Evolutionary conservation across 352 stramenopile species (phyloP).

Genomic region (Phytophthora quininea): DNA sequence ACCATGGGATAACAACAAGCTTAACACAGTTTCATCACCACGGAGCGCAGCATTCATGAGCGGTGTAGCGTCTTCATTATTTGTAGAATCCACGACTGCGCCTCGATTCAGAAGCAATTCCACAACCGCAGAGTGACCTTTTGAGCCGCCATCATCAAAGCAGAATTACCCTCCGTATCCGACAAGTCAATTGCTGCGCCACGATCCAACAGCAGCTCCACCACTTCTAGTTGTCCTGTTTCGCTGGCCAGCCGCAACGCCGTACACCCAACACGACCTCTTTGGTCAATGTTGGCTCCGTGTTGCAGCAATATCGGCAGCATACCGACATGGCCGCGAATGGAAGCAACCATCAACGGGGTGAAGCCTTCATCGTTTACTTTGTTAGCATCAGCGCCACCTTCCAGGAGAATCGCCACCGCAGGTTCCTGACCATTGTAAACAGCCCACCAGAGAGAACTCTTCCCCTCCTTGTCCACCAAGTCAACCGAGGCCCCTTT

Average conservation of each 20-base stretch:
- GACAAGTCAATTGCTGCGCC: neutral
- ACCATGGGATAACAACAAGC: neutral
- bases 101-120: neutral
- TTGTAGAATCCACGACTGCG: neutral
- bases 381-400: neutral
- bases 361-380: neutral
- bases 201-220: neutral
- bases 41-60: neutral
- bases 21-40: too few relatives aligned
- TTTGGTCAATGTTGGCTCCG: neutral
- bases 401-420: neutral
- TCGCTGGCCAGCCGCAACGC: neutral
- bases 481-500: slow-evolving; percentile 4
- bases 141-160: neutral
- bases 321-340: neutral
- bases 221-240: neutral
- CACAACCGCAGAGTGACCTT: neutral
- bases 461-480: neutral
- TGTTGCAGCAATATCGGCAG: neutral
- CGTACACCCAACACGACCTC: neutral
- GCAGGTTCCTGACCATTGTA: neutral
- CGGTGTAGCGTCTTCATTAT: neutral
- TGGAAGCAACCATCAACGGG: neutral
- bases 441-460: neutral
- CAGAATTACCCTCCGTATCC: neutral